Percentiles rank a stretch among this genome's conserved stretches.
phyloP scores from a whole-genome alignment of 2,329 filamentous ascomycete species.

The Stachybotrys echinatus region DNA sequence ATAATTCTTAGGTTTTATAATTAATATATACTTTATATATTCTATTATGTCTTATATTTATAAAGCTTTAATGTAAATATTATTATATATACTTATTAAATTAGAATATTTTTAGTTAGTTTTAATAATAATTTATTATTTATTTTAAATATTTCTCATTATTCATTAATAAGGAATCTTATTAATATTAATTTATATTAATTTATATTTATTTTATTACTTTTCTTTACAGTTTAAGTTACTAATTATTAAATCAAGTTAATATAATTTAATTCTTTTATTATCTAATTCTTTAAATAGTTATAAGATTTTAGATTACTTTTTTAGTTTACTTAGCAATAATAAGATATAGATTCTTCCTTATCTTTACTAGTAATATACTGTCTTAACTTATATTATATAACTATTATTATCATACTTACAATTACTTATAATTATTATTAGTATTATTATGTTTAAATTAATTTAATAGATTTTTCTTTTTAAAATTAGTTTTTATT shows the following conservation, averaged over 20 bases:
- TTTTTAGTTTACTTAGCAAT: not conserved
- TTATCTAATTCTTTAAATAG: not conserved
- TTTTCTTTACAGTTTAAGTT: not conserved
- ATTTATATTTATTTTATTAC: not conserved
- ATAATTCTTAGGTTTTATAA: no score
- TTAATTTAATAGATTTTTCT: not conserved
- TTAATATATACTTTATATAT: slow-evolving; percentile 2
- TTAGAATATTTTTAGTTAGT: no score
- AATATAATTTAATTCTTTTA: not conserved
- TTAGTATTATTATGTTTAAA: slow-evolving; percentile 2
- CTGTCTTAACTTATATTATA: not conserved
- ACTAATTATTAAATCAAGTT: not conserved
- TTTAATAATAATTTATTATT: not conserved
- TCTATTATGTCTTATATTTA: slow-evolving; percentile 3
- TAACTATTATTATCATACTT: not conserved
- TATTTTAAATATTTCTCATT: not conserved
- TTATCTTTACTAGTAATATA: not conserved
- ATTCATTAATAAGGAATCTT: not conserved
- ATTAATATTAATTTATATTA: not conserved
- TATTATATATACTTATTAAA: not conserved
- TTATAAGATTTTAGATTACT: not conserved
- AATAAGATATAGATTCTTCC: no score
- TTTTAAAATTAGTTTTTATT: no score
- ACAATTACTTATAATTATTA: not conserved
- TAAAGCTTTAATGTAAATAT: slow-evolving; percentile 1